Evolutionary conservation across 495 filamentous ascomycete species (phyloP), one percentile per base, ranked within the genome.

Genomic region (Penicillium longicatenatum): DNA sequence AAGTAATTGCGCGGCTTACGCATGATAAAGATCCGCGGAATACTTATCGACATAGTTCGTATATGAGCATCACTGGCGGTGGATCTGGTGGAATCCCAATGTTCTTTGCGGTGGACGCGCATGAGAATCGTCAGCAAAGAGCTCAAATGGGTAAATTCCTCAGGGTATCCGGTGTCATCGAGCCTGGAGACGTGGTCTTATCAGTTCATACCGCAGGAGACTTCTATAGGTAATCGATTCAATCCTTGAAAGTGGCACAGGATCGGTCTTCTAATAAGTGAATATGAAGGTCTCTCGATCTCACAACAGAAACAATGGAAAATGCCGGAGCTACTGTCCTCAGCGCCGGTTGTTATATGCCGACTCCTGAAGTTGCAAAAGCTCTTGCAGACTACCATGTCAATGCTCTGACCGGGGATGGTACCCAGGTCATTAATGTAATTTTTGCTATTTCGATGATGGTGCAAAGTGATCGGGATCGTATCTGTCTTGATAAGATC

Each of bases 31-130:
- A 51, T 35, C 54, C 61, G 1, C 31, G 50, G 9, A 73, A 73
- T 55, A 52, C 22, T 0, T 73, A 70, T 53, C 70, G 69, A 1
- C 57, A 41, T 11, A 58, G 65, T 21, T 50, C 59, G 4, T 73
- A 73, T 49, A 61, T 63, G 4, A 70, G 64, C 55, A 63, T 54
- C 7, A 71, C 69, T 1, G 69, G 70, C 17, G 69, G 69, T n/a
- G 69, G 70, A 3, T 62, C 59, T 7, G 64, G 67, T 5, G 63
- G 66, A 11, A 4, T 48, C 2, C 68, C 59, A 0, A 35, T 67
- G 47, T 33, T 64, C 16, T 75, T 71, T 62, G 61, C 58, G 6
- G 63, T 60, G 1, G 70, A 71, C 52, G 49, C 33, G 7, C 37
- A 46, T 14, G 71, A 74, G 51, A 73, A 68, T 44, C 71, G 71